These are phyloP conservation scores for Pezizomycotina sp. DNA, from an alignment of 2,329 filamentous ascomycete species.

Conservation along the genomic window DNA sequence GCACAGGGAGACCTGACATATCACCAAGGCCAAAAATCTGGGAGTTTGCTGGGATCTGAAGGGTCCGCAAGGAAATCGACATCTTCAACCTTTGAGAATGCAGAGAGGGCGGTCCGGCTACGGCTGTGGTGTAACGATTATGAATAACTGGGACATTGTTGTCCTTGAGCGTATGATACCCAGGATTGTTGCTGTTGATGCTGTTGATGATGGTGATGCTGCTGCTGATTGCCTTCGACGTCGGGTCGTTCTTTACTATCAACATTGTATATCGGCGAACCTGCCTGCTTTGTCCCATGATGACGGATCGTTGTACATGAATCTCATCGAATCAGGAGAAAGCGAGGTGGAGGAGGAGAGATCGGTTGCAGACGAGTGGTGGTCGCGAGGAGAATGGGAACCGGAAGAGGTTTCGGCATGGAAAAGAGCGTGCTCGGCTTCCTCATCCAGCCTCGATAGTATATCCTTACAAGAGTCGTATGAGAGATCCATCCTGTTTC, in stretches of 20 bases:
- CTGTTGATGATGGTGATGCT: constrained; percentile 10
- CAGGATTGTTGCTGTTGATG: constrained; percentile 6
- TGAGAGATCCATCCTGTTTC: too few relatives aligned
- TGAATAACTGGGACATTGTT: constrained; percentile 9
- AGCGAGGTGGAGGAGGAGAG: too few relatives aligned
- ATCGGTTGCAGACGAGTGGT: constrained; percentile 1
- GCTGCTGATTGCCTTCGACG: background rate
- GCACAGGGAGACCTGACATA: too few relatives aligned
- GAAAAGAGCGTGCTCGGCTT: constrained; percentile 9
- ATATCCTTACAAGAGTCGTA: constrained; percentile 20
- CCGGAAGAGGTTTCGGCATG: background rate
- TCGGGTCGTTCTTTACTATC: background rate
- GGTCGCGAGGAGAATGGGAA: background rate
- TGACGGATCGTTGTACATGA: constrained; percentile 1
- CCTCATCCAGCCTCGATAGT: constrained; percentile 21
- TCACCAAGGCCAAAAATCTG: constrained; percentile 20
- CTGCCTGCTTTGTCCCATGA: background rate
- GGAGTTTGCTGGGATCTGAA: constrained; percentile 18
- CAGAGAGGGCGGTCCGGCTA: constrained; percentile 9
- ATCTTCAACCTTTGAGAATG: too few relatives aligned
- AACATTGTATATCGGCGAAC: background rate
- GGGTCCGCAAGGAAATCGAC: constrained; percentile 9
- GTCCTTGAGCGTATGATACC: constrained; percentile 1
- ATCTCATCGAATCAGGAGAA: constrained; percentile 3
- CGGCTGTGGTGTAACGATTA: constrained; percentile 14